A percentile compares a stretch with the other conserved stretches of the same genome.
These are phyloP conservation scores for Vaccinium corymbosum DNA, from an alignment of 148 eudicot genomes.

Conservation along the genomic window DNA sequence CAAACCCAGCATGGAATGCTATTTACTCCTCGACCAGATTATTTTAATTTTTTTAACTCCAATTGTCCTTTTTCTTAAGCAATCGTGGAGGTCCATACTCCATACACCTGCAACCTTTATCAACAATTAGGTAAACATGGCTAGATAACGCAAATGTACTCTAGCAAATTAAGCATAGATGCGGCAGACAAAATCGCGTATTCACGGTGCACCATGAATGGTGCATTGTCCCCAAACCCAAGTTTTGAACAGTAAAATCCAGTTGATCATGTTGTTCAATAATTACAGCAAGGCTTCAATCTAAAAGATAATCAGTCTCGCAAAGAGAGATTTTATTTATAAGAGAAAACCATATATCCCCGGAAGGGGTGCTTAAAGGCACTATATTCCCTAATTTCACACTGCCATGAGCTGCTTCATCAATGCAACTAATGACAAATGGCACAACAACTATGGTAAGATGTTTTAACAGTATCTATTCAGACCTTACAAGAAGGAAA, in stretches of 20 bases:
- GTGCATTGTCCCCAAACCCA: neutral
- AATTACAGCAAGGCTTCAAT: neutral
- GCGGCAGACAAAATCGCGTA: neutral
- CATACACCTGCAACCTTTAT: neutral
- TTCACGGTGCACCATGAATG: neutral
- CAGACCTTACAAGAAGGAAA: constrained; percentile 79
- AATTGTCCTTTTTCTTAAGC: neutral
- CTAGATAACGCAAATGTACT: neutral
- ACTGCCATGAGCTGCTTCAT: neutral
- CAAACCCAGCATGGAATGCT: neutral
- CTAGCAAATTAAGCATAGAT: neutral
- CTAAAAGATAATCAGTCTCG: neutral
- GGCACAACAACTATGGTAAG: neutral
- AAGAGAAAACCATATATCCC: neutral
- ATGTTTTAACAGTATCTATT: neutral
- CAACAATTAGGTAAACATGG: neutral
- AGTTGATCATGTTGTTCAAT: neutral
- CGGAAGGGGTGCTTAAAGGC: neutral
- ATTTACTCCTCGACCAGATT: constrained; percentile 1
- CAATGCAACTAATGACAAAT: neutral
- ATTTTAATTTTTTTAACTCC: neutral
- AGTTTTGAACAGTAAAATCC: neutral
- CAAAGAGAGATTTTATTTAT: neutral
- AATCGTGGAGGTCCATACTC: neutral
- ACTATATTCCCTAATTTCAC: neutral